Evolutionary conservation across 148 eudicot species (phyloP).

Genomic region (Vaccinium corymbosum): DNA sequence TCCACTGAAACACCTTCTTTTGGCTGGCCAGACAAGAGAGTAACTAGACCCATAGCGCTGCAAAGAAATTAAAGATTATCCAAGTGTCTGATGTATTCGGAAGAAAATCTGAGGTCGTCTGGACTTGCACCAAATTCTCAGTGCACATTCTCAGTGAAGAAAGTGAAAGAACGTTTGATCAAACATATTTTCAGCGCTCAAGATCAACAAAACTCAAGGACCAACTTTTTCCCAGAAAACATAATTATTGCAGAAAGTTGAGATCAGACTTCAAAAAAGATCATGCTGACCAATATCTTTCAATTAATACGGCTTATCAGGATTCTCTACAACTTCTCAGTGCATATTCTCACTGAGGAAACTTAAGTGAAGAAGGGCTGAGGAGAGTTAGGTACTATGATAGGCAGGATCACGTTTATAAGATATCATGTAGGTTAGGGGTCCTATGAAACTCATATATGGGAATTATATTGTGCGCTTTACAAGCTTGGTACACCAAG

Average conservation of each 20-base stretch:
- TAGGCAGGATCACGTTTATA: background rate
- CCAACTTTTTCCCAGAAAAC: background rate
- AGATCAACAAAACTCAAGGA: background rate
- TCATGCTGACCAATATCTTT: background rate
- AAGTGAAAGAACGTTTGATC: background rate
- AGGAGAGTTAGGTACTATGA: background rate
- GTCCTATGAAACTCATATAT: background rate
- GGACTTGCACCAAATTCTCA: background rate
- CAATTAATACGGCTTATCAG: background rate
- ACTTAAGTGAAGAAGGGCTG: background rate
- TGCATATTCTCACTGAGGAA: background rate
- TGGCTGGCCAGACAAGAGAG: slow-evolving; percentile 88
- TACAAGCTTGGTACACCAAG: background rate
- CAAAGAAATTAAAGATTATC: slow-evolving; percentile 15
- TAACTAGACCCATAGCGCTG: slow-evolving; percentile 87
- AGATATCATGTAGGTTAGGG: background rate
- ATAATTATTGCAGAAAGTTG: background rate
- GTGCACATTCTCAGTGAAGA: background rate
- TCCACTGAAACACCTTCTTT: slow-evolving; percentile 80
- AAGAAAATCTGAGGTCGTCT: background rate
- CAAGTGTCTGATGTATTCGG: background rate
- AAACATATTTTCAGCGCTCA: background rate
- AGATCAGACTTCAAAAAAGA: background rate
- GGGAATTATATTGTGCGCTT: background rate
- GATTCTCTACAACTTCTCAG: background rate